Base-by-base conservation (phyloP, 371 early-diverging fungal species). In the Parasitella parasitica region DNA sequence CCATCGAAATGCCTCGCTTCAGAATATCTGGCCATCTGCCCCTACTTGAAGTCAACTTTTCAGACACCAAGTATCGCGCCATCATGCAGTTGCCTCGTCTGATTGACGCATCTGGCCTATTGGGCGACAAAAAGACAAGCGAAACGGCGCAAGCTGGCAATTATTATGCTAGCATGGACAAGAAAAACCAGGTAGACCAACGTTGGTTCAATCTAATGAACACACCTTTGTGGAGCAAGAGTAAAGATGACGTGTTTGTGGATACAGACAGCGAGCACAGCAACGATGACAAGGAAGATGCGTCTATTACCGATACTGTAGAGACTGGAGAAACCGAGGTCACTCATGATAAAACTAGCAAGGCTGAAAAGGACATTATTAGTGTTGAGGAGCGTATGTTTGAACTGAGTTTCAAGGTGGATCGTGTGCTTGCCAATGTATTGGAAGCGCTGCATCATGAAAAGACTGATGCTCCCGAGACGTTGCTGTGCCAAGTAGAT, bases 61-160 rank as follows among this genome's bases (percentile, higher is more conserved):
- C 97, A 0, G 96, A 97, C 64, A 85, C 87, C 26, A 97, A 97
- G 73, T 97, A 98, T 83, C 90, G 90, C 61, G 87, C 90, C 0
- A 76, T 97, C 11, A 97, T 96, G 97, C 81, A 82, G 12, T 82
- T 94, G 35, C 82, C 79, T 5, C 68, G 63, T 8, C 89, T 61
- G 86, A 96, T 66, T 62, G 79, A 76, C 37, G 72, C 70, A 7
- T 86, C 79, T 15, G 79, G 79, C 8, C n/a, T 79, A 1, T 39
- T 79, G 6, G 67, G 64, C 9, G 48, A 37, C 9, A 27, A 24
- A 2, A 20, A 20, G 11, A 18, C 50, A 13, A 37, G 48, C 16
- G 18, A 50, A 6, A 43, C 22, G 0, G n/a, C 49, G 9, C 22
- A 12, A 54, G 52, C 46, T 18, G 43, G 51, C 15, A 20, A 27